Evolutionary conservation across 208 protist genomes (phyloP).

Genomic region (Acanthamoeba sp.): DNA sequence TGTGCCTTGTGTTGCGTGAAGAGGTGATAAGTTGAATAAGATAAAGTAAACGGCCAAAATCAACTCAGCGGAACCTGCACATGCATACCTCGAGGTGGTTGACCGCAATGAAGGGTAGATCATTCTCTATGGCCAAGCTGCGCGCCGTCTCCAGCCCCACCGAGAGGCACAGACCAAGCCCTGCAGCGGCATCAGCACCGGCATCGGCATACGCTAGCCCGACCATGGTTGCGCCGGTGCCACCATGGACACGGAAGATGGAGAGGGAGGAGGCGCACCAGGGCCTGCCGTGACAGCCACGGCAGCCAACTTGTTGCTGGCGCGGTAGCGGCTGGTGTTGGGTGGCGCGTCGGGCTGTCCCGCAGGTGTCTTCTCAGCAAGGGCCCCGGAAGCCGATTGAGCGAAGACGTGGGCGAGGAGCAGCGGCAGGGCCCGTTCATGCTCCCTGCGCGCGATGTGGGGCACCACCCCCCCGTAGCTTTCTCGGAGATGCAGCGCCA

Average conservation of each 20-base stretch:
- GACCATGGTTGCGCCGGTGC: neutral
- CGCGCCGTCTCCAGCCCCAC: neutral
- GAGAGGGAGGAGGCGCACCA: neutral
- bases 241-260: neutral
- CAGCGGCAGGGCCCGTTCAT: neutral
- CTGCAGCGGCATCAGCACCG: too few species aligned
- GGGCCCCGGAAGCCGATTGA: neutral
- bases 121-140: neutral
- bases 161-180: neutral
- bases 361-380: neutral
- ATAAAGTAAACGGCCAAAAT: neutral
- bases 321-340: neutral
- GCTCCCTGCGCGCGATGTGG: neutral
- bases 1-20: too few species aligned
- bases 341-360: too few species aligned
- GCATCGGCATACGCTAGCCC: too few species aligned
- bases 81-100: conserved; percentile 17
- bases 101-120: neutral
- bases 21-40: too few species aligned
- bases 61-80: neutral
- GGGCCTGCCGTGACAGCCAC: conserved; percentile 29
- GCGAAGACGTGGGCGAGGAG: neutral
- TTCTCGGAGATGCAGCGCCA: neutral
- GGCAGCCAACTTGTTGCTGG: neutral
- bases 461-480: conserved; percentile 17